Conservation (phyloP, 2,329 filamentous ascomycete genomes). For the Colletotrichum euphorbiae region DNA sequence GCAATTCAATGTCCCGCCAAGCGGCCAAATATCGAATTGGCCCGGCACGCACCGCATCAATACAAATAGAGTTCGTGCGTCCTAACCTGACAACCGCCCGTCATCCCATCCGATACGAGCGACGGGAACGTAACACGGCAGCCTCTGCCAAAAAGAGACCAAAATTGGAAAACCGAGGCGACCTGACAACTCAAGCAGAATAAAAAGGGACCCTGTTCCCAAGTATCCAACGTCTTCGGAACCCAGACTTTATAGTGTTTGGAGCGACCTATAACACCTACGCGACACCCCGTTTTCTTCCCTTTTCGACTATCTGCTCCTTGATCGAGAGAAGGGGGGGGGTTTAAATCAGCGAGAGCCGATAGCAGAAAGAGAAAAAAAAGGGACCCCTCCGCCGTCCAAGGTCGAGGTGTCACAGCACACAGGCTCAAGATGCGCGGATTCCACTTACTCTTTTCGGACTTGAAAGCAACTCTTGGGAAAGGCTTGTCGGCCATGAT, state of each 20-base stretch:
- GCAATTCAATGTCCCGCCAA: slow-evolving; percentile 1
- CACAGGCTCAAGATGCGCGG: not conserved
- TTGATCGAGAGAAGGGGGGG: no score
- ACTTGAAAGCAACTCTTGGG: not conserved
- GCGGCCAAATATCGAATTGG: slow-evolving; percentile 1
- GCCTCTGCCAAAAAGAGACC: slow-evolving; percentile 9
- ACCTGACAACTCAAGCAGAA: not conserved
- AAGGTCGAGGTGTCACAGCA: slow-evolving; percentile 23
- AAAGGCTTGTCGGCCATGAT: not conserved
- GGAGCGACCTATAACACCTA: slow-evolving; percentile 22
- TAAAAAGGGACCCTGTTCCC: slow-evolving; percentile 16
- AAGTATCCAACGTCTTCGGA: slow-evolving; percentile 11
- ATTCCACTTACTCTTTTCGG: slow-evolving; percentile 22
- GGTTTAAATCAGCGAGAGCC: not conserved
- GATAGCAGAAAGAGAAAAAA: not conserved
- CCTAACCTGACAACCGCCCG: slow-evolving; percentile 33
- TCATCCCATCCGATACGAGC: slow-evolving; percentile 37
- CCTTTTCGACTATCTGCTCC: slow-evolving; percentile 16
- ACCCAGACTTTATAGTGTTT: slow-evolving; percentile 12
- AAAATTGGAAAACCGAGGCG: not conserved
- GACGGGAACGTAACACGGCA: slow-evolving; percentile 26
- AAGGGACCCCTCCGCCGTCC: not conserved
- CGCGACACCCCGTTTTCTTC: slow-evolving; percentile 1
- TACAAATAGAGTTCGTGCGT: slow-evolving; percentile 31
- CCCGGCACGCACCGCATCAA: not conserved